Base-by-base conservation (phyloP, 2,329 filamentous ascomycete species). In the Nectriaceae sp. region DNA sequence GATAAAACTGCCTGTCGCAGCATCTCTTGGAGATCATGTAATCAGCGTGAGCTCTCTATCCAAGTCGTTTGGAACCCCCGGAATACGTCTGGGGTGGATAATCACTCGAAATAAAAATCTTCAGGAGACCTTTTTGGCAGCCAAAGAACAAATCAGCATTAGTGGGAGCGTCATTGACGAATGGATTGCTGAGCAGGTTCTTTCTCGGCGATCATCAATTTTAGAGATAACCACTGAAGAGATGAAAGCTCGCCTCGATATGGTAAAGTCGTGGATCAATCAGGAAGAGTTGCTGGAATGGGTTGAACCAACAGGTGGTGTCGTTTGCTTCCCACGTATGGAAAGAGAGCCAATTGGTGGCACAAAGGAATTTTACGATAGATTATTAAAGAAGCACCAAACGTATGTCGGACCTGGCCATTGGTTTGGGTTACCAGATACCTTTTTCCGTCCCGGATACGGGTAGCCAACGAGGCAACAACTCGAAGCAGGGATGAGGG, bases 71-170 rank as follows among this genome's bases (percentile, higher is more conserved):
- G 59, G 57, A 2, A 47, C 60, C 33, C 56, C 57, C 4, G 57
- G 59, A 3, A 49, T 61, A 16, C 56, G 59, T 3, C 21, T 60
- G 5, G 59, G 59, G 2, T 62, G 59, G 57, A 21, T 61, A 4
- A 45, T 50, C 8, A 53, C 47, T 15, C 41, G 31, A 4, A 44
- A 57, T 36, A 44, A 50, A 22, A n/a, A 19, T 2, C 53, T 62
- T 3, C 50, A 54, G 36, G 49, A 61, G 26, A 53, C 43, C 2
- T 60, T 62, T 26, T 37, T 62, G 1, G 59, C 57, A 1, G 59
- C 57, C 13, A 62, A 61, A 33, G 56, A 61, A 46, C 54, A 57
- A 35, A 61, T 62, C 42, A 57, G 52, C 39, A 62, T 62, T 10
- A 57, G 54, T 20, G 54, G 53, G 3, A 56, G 56, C 21, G 56